phyloP scores from a whole-genome alignment of 306 rosid genomes.

The Prunus davidiana region DNA sequence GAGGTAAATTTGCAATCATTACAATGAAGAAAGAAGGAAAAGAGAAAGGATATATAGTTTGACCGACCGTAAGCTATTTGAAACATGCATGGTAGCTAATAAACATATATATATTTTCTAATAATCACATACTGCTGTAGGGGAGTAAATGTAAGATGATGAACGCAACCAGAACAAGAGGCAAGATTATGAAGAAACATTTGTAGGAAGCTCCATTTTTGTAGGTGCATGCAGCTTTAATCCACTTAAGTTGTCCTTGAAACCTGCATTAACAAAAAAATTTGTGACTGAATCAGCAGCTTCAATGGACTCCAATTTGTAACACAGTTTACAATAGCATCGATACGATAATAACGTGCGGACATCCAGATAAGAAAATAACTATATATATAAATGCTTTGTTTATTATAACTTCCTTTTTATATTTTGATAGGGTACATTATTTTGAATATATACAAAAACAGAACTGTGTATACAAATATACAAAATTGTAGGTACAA shows the following conservation, averaged over 20 bases:
- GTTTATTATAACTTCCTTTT: too few relatives aligned
- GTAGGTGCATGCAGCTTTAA: conserved; percentile 14
- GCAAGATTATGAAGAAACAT: conserved; percentile 13
- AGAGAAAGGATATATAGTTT: not conserved
- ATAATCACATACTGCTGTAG: conserved; percentile 18
- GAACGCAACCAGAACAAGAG: conserved; percentile 8
- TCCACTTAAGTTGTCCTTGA: conserved; percentile 37
- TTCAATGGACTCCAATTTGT: not conserved
- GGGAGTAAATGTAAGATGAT: not conserved
- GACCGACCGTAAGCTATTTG: not conserved
- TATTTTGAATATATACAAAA: too few relatives aligned
- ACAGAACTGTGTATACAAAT: too few relatives aligned
- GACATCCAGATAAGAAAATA: too few relatives aligned
- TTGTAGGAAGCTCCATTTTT: conserved; percentile 24
- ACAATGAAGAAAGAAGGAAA: not conserved
- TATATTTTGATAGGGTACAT: too few relatives aligned
- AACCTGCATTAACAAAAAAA: conserved; percentile 37
- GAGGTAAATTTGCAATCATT: not conserved
- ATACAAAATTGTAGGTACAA: too few relatives aligned
- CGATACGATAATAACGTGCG: too few relatives aligned
- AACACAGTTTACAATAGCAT: too few relatives aligned
- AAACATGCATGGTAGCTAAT: conserved; percentile 14
- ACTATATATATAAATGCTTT: too few relatives aligned
- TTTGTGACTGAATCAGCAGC: not conserved
- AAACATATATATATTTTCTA: conserved; percentile 15